Evolutionary conservation across 2,329 filamentous ascomycete species (phyloP).

Genomic region (Penicillium palitans): DNA sequence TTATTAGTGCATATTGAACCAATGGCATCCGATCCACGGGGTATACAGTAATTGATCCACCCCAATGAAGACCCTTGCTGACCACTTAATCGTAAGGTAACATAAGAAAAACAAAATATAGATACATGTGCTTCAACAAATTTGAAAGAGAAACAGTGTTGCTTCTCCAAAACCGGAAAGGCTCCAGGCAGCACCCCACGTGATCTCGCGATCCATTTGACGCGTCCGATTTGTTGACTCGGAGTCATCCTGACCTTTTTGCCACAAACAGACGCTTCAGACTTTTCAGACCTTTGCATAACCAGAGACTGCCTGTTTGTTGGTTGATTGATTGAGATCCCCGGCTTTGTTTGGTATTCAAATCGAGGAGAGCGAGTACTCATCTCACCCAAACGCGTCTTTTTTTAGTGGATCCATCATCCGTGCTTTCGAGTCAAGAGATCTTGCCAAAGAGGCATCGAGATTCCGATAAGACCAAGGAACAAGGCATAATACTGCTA

Average conservation of each 20-base stretch:
- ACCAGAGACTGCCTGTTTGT: not conserved
- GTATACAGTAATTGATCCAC: not conserved
- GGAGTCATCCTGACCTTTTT: constrained; percentile 17
- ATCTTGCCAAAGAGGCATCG: not conserved
- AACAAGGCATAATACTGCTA: constrained; percentile 42
- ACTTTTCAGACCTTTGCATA: not conserved
- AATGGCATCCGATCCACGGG: not conserved
- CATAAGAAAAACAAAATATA: not conserved
- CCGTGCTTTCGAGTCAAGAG: not conserved
- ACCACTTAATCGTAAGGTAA: not conserved
- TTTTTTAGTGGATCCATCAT: not conserved
- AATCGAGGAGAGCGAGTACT: not conserved
- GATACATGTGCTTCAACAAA: not conserved
- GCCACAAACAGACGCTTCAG: constrained; percentile 19
- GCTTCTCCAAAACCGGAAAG: constrained; percentile 11
- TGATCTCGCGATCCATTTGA: constrained; percentile 40
- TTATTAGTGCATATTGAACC: constrained; percentile 2
- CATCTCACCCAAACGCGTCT: constrained; percentile 2
- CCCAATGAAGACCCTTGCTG: not conserved
- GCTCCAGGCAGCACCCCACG: constrained; percentile 26
- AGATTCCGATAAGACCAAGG: no score
- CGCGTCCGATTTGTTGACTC: constrained; percentile 31
- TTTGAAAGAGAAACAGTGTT: not conserved
- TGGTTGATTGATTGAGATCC: not conserved
- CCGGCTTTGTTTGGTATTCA: no score